These are phyloP conservation scores for Musa schizocarpa DNA, from an alignment of 176 grass and related monocot genomes.

Conservation along the genomic window DNA sequence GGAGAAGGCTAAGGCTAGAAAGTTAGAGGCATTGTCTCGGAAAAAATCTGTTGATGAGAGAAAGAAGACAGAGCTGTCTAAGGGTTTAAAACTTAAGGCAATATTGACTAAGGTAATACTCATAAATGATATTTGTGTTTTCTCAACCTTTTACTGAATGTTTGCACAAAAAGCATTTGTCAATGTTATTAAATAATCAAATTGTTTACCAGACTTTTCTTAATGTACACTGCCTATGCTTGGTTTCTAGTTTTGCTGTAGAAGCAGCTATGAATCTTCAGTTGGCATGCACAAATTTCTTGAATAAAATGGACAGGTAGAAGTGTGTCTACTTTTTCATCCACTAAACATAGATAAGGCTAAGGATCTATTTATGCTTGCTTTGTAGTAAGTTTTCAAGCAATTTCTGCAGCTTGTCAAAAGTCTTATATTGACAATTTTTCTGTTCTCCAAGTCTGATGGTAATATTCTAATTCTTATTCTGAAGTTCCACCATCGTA, in stretches of 20 bases:
- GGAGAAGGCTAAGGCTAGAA: slow-evolving; percentile 25
- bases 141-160: background rate
- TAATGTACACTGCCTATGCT: too few relatives aligned
- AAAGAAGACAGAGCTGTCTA: slow-evolving; percentile 18
- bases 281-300: too few relatives aligned
- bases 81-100: slow-evolving; percentile 57
- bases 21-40: slow-evolving; percentile 6
- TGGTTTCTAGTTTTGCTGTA: too few relatives aligned
- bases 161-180: background rate
- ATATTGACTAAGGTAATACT: slow-evolving; percentile 64
- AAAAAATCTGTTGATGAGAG: slow-evolving; percentile 25
- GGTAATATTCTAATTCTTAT: background rate
- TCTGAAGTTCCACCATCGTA: background rate
- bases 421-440: background rate
- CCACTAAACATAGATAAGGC: too few relatives aligned
- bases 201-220: too few relatives aligned
- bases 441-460: background rate
- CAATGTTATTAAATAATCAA: too few relatives aligned
- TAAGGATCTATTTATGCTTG: too few relatives aligned
- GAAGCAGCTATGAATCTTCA: too few relatives aligned
- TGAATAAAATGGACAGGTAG: too few relatives aligned
- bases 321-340: too few relatives aligned
- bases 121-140: background rate
- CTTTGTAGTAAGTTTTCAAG: background rate
- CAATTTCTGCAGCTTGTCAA: background rate